Evolutionary conservation across 2,329 filamentous ascomycete genomes (phyloP).

Genomic region (Cytospora piceae): DNA sequence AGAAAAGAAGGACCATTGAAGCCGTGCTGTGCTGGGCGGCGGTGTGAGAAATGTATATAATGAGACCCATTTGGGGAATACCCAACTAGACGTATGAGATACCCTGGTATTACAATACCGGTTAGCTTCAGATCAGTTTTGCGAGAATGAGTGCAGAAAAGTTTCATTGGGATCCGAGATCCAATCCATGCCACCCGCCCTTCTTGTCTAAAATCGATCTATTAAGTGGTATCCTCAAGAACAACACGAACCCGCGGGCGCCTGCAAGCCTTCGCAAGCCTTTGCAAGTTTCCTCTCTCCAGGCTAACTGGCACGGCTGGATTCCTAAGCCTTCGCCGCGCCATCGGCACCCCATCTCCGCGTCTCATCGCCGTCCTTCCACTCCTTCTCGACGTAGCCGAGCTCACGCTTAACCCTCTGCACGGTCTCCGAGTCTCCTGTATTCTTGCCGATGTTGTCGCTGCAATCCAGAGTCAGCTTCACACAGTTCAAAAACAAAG

Average conservation of each 20-base stretch:
- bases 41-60: background rate
- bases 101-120: too few species aligned
- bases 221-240: slow-evolving; percentile 28
- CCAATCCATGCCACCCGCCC: background rate
- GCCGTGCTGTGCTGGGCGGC: background rate
- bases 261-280: background rate
- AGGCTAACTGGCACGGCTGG: background rate
- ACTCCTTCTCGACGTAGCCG: slow-evolving; percentile 83
- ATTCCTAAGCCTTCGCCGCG: slow-evolving; percentile 27
- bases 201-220: slow-evolving; percentile 25
- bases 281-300: too few species aligned
- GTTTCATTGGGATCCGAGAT: background rate
- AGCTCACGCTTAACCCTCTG: slow-evolving; percentile 81
- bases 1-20: background rate
- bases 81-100: too few species aligned
- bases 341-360: slow-evolving; percentile 73
- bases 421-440: slow-evolving; percentile 79
- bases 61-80: background rate
- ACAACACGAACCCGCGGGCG: background rate
- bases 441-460: slow-evolving; percentile 92
- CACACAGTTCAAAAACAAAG: background rate
- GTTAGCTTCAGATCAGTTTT: background rate
- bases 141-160: background rate
- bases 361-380: slow-evolving; percentile 83
- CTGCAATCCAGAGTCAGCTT: slow-evolving; percentile 44